Evolutionary conservation across 805 yeast species (phyloP), one percentile per base, ranked within the genome.

Genomic region (Suhomyces sp.): DNA sequence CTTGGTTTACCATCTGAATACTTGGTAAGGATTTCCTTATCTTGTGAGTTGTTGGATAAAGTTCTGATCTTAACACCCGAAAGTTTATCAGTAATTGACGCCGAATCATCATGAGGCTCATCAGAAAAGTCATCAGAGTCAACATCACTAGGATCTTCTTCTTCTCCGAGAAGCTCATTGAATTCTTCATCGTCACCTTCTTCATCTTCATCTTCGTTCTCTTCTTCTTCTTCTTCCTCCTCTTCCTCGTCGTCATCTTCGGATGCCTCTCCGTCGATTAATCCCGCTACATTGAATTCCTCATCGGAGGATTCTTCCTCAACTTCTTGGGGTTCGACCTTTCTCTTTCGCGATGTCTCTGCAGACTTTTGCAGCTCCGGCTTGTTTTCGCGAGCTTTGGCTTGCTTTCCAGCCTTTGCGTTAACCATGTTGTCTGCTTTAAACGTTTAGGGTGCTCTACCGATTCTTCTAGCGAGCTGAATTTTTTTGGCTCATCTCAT

Each of bases 1-100:
- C 98, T 78, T n/a, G 84, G 83, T 35, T 79, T 73, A 7, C 98
- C 97, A 68, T 93, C 97, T 0, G 91, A 79, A 63, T 73, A 86
- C 58, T 77, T 77, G 21, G 86, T 75, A 40, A 60, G 66, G 15
- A 68, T 53, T 21, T 73, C 65, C 21, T 69, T 72, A 6, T 63
- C 67, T 21, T 45, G 13, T 24, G 17, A 19, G 27, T 41, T 52
- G 19, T 75, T 75, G 4, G 82, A 76, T 44, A 82, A 62, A 2
- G 83, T 71, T 53, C 81, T 76, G 29, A 85, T 75, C 58, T 77
- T 75, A 13, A 82, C 72, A 21, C 82, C 83, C 19, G 84, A 76
- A 37, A 84, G 65, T 59, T 72, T 77, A 54, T 83, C 87, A 4
- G 80, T 76, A 49, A 84, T 68, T 4, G 86, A 75, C 1, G 79